A percentile compares a stretch with the other conserved stretches of the same genome.
Conservation (phyloP, 306 rosid genomes). For the Gillenia trifoliata region DNA sequence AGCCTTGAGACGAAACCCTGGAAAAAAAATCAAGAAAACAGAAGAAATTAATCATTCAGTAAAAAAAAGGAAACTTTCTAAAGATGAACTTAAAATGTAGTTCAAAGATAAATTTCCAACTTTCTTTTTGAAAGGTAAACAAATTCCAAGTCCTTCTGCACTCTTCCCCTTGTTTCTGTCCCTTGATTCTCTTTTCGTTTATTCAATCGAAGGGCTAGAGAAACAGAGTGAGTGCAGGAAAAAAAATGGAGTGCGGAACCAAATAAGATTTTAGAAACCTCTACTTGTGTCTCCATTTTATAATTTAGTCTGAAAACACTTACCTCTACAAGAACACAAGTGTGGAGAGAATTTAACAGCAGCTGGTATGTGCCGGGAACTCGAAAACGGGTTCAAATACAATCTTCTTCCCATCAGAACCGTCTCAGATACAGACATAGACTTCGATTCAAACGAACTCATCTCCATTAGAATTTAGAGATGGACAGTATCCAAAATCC, state of each 20-base stretch:
- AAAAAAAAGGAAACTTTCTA: background rate
- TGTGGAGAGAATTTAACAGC: conserved; percentile 35
- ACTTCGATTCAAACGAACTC: conserved; percentile 39
- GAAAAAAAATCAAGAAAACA: conserved; percentile 10
- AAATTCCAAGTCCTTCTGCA: background rate
- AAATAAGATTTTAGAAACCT: too few relatives aligned
- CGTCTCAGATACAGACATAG: conserved; percentile 44
- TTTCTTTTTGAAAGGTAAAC: background rate
- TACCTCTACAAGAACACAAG: conserved; percentile 56
- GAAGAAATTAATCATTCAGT: background rate
- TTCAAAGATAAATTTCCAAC: background rate
- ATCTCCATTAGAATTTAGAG: conserved; percentile 69
- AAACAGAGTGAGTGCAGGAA: too few relatives aligned
- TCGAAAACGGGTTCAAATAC: conserved; percentile 26
- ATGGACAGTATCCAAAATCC: conserved; percentile 21
- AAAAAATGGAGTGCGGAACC: too few relatives aligned
- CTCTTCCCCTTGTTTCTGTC: too few relatives aligned
- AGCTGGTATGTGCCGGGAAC: conserved; percentile 26
- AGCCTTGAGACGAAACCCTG: conserved; percentile 50
- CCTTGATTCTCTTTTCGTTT: too few relatives aligned
- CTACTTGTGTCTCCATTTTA: too few relatives aligned
- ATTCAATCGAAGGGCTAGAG: too few relatives aligned
- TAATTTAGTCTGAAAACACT: background rate
- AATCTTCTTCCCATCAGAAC: conserved; percentile 22
- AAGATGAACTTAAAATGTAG: background rate